A percentile compares a stretch with the other conserved stretches of the same genome.
phyloP scores from a whole-genome alignment of 2,329 filamentous ascomycete species.

The Cladosporium sp. region DNA sequence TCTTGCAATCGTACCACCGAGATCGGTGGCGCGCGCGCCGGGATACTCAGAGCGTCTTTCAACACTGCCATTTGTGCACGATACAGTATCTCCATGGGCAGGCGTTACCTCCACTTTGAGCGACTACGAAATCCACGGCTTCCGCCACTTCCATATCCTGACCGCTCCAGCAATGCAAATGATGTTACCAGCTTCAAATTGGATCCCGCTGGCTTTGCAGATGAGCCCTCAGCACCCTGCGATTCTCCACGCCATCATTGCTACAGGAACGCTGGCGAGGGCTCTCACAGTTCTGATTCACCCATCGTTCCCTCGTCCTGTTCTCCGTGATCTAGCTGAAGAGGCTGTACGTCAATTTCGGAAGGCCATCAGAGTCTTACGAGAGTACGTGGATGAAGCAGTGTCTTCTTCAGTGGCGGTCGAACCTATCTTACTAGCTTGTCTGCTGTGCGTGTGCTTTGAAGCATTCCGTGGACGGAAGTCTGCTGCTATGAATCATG shows the following conservation, averaged over 20 bases:
- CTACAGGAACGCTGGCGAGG: background rate
- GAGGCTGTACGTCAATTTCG: background rate
- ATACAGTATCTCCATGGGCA: background rate
- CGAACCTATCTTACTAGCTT: conserved; percentile 2
- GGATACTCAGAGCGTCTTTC: background rate
- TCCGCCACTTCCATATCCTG: conserved; percentile 2
- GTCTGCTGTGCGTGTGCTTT: background rate
- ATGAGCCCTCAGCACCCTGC: background rate
- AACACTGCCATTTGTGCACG: background rate
- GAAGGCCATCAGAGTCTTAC: background rate
- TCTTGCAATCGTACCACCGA: background rate
- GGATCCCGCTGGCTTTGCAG: background rate
- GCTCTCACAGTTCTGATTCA: background rate
- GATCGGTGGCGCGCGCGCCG: background rate
- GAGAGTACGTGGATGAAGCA: conserved; percentile 1
- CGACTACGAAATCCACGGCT: background rate
- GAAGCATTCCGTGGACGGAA: conserved; percentile 1
- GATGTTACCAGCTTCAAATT: background rate
- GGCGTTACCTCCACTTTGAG: background rate
- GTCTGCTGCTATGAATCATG: background rate
- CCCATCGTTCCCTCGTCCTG: background rate
- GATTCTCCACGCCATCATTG: background rate
- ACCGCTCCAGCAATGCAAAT: conserved; percentile 5
- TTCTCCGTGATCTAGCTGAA: background rate
- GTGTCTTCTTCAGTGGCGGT: background rate